Evolutionary conservation across 192 early-diverging fungal genomes (phyloP).

Genomic region (Cladochytrium replicatum): DNA sequence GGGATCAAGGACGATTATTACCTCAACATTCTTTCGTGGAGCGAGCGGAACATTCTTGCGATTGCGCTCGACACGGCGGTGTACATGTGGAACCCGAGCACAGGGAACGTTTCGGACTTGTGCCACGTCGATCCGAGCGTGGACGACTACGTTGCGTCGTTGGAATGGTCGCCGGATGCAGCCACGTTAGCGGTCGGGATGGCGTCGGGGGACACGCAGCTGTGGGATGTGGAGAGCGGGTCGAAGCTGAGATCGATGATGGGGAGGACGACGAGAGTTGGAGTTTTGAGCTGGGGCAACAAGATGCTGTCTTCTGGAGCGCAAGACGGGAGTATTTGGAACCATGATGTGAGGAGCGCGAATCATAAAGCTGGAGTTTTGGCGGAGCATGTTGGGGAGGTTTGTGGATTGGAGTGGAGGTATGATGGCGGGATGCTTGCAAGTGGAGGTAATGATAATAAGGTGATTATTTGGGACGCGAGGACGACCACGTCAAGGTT

Average conservation of each 20-base stretch:
- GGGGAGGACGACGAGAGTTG: slow-evolving; percentile 70
- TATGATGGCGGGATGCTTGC: slow-evolving; percentile 39
- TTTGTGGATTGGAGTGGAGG: slow-evolving; percentile 46
- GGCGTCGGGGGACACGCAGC: slow-evolving; percentile 69
- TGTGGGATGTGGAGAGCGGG: slow-evolving; percentile 78
- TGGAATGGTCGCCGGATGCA: slow-evolving; percentile 38
- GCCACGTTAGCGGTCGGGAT: slow-evolving; percentile 54
- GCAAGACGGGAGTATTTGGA: slow-evolving; percentile 82
- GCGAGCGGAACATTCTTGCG: slow-evolving; percentile 31
- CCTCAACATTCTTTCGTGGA: slow-evolving; percentile 47
- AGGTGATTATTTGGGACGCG: slow-evolving; percentile 50
- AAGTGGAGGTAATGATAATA: slow-evolving; percentile 49
- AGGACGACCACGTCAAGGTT: slow-evolving; percentile 26
- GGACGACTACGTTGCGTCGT: slow-evolving; percentile 21
- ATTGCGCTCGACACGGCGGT: slow-evolving; percentile 40
- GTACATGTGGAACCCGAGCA: slow-evolving; percentile 45
- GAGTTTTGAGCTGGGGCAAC: slow-evolving; percentile 76
- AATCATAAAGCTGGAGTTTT: slow-evolving; percentile 70
- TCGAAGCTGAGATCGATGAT: slow-evolving; percentile 71
- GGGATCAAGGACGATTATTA: slow-evolving; percentile 50
- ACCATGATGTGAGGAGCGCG: slow-evolving; percentile 88
- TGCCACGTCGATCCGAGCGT: slow-evolving; percentile 17
- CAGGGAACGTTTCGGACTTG: slow-evolving; percentile 36
- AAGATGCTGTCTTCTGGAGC: slow-evolving; percentile 76
- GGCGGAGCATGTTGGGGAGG: slow-evolving; percentile 52